phyloP scores from a whole-genome alignment of 345 rosid genomes.

The Bruguiera sexangula region DNA sequence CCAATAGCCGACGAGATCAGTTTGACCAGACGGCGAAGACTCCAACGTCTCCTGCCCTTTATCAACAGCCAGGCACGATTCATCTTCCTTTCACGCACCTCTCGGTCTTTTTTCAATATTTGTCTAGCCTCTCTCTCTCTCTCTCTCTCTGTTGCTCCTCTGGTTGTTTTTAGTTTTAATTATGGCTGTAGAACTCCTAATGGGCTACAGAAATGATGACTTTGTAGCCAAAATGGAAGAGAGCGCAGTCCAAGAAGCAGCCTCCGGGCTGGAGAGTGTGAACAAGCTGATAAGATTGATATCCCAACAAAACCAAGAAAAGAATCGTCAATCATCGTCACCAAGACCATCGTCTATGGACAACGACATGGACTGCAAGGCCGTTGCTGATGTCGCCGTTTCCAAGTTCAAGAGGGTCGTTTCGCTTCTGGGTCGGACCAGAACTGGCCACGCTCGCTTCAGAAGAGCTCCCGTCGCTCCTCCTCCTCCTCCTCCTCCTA shows the following conservation, averaged over 20 bases:
- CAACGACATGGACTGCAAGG: slow-evolving; percentile 48
- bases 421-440: slow-evolving; percentile 58
- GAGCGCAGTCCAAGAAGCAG: slow-evolving; percentile 32
- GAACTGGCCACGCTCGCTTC: slow-evolving; percentile 91
- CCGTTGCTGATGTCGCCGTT: slow-evolving; percentile 68
- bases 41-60: slow-evolving; percentile 17
- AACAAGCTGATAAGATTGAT: slow-evolving; percentile 22
- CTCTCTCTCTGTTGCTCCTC: slow-evolving; percentile 1
- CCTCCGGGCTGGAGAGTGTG: slow-evolving; percentile 33
- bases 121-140: not conserved
- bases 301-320: slow-evolving; percentile 18
- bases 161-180: slow-evolving; percentile 14
- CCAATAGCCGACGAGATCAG: slow-evolving; percentile 28
- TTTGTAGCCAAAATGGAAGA: slow-evolving; percentile 23
- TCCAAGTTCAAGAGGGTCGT: slow-evolving; percentile 67
- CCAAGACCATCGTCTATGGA: slow-evolving; percentile 35
- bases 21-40: slow-evolving; percentile 36
- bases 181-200: slow-evolving; percentile 31
- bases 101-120: no score
- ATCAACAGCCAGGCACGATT: slow-evolving; percentile 26
- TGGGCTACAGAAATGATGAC: slow-evolving; percentile 28
- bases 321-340: slow-evolving; percentile 24
- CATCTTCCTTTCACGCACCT: slow-evolving; percentile 3
- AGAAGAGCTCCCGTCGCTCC: slow-evolving; percentile 46
- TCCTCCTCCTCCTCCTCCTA: not conserved